Percentiles rank a stretch among this genome's conserved stretches.
These are phyloP conservation scores for Calocybe gangraenosa DNA, from an alignment of 768 basidiomycete genomes.

Conservation along the genomic window DNA sequence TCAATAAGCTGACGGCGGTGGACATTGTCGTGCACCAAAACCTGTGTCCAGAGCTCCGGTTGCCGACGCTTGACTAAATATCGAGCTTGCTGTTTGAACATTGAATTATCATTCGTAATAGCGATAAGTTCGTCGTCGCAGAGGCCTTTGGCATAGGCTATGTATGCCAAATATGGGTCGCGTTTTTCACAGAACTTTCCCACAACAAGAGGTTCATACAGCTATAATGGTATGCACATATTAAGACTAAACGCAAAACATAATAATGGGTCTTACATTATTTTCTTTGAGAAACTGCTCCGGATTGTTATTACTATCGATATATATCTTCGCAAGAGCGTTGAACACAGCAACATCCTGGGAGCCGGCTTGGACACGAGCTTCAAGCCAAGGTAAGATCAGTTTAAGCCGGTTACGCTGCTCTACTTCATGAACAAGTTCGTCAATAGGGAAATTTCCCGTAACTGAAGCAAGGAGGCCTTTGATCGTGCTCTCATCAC, in stretches of 20 bases:
- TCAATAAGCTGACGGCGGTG: constrained; percentile 94
- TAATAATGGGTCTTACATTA: constrained; percentile 56
- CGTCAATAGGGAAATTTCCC: constrained; percentile 96
- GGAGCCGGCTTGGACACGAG: constrained; percentile 87
- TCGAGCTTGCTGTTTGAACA: constrained; percentile 99
- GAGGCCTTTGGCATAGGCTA: constrained; percentile 98
- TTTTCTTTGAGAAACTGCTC: constrained; percentile 98
- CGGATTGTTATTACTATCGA: constrained; percentile 98
- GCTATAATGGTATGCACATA: constrained; percentile 35
- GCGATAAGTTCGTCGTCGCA: constrained; percentile 96
- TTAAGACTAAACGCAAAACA: background rate
- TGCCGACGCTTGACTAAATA: constrained; percentile 96
- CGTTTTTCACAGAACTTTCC: constrained; percentile 99
- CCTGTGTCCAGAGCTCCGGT: constrained; percentile 95
- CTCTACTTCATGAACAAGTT: constrained; percentile 96
- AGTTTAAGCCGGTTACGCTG: constrained; percentile 93
- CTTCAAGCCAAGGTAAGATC: constrained; percentile 96
- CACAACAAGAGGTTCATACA: constrained; percentile 95
- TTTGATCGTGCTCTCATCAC: constrained; percentile 95
- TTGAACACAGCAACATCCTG: constrained; percentile 95
- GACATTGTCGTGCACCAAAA: constrained; percentile 83
- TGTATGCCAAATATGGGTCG: constrained; percentile 97
- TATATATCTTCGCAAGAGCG: constrained; percentile 96
- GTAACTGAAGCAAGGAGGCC: constrained; percentile 89
- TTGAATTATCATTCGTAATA: constrained; percentile 98